phyloP scores from a whole-genome alignment of 75 land plant genomes.

The Sequoiadendron giganteum region DNA sequence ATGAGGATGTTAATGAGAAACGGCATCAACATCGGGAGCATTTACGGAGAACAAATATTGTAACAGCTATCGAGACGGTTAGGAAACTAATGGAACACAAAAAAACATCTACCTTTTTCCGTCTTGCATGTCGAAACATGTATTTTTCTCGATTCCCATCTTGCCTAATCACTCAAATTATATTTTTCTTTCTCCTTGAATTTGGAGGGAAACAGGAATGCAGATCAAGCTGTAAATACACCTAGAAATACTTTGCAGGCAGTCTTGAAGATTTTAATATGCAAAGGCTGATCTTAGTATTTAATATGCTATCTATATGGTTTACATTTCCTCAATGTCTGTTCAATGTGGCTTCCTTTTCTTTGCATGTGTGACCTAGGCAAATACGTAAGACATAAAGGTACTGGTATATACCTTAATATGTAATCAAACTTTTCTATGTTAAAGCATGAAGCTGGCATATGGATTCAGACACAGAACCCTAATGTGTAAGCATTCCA shows the following conservation, averaged over 20 bases:
- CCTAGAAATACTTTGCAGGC: not conserved
- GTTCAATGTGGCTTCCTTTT: not conserved
- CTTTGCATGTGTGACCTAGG: not conserved
- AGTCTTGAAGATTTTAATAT: not conserved
- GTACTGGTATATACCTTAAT: constrained; percentile 11
- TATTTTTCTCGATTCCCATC: constrained; percentile 20
- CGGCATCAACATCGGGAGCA: constrained; percentile 36
- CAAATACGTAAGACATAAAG: not conserved
- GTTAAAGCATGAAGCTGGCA: not conserved
- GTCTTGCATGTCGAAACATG: constrained; percentile 76
- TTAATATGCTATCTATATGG: not conserved
- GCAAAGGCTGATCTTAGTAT: constrained; percentile 3
- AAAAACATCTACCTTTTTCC: constrained; percentile 59
- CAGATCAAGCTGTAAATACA: not conserved
- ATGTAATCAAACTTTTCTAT: not conserved
- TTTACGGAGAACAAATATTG: constrained; percentile 49
- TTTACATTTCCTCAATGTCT: not conserved
- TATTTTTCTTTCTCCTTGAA: not conserved
- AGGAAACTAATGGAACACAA: constrained; percentile 58
- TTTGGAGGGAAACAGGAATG: constrained; percentile 12
- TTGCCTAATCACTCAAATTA: not conserved
- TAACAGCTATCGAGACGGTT: constrained; percentile 66
- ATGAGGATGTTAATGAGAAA: constrained; percentile 38
- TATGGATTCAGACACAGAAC: not conserved
- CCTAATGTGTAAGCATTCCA: not conserved